Evolutionary conservation across 1,284 basidiomycete species (phyloP).

Genomic region (Ceratobasidium sp.): DNA sequence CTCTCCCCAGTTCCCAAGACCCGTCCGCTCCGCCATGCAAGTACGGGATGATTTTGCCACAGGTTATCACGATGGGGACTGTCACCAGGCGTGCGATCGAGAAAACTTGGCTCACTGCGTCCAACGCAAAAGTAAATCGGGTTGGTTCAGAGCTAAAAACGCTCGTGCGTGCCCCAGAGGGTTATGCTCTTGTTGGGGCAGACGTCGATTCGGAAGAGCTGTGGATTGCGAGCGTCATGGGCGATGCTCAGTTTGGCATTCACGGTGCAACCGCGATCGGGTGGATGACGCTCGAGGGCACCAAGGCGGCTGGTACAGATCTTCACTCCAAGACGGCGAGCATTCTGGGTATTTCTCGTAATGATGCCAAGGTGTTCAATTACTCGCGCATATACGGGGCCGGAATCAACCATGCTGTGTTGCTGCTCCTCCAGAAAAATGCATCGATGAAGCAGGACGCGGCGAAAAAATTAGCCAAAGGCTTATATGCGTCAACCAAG

Average conservation of each 20-base stretch:
- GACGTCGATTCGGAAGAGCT: constrained; percentile 99
- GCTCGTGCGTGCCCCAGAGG: constrained; percentile 94
- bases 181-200: constrained; percentile 95
- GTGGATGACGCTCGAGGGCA: constrained; percentile 99
- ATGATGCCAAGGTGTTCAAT: constrained; percentile 99
- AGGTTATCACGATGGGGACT: constrained; percentile 98
- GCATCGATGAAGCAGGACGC: constrained; percentile 81
- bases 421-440: constrained; percentile 90
- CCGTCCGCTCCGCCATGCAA: constrained; percentile 58
- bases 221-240: constrained; percentile 99
- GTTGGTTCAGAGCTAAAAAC: constrained; percentile 98
- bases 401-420: constrained; percentile 92
- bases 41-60: constrained; percentile 93
- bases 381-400: constrained; percentile 99
- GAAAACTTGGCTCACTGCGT: constrained; percentile 98
- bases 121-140: constrained; percentile 97
- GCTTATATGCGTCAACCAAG: constrained; percentile 93
- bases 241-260: constrained; percentile 97
- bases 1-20: background rate
- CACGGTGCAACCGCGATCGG: constrained; percentile 98
- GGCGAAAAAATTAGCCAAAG: constrained; percentile 85
- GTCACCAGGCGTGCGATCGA: constrained; percentile 98
- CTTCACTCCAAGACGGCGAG: constrained; percentile 96
- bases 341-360: constrained; percentile 92
- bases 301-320: constrained; percentile 96